phyloP scores from a whole-genome alignment of 495 filamentous ascomycete genomes.

The Thozetella sp. region DNA sequence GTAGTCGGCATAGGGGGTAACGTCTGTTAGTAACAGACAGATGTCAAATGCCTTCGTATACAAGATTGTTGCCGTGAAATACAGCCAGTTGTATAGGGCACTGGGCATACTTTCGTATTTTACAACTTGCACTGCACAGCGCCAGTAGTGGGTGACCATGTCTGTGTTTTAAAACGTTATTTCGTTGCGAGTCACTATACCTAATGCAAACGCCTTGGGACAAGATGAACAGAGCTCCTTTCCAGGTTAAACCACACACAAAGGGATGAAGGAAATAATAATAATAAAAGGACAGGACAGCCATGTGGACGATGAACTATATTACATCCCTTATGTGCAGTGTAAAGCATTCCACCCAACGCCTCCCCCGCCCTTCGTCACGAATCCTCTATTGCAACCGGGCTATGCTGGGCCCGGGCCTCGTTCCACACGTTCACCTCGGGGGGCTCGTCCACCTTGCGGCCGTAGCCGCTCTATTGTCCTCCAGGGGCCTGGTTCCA shows the following conservation, averaged over 20 bases:
- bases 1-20: too few species aligned
- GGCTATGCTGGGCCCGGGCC: not conserved
- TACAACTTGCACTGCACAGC: too few species aligned
- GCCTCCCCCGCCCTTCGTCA: not conserved
- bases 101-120: too few species aligned
- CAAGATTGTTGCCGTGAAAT: too few species aligned
- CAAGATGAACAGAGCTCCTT: not conserved
- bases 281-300: not conserved
- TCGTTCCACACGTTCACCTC: slow-evolving; percentile 20
- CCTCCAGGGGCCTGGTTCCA: slow-evolving; percentile 90
- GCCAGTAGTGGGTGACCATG: too few species aligned
- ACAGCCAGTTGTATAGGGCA: too few species aligned
- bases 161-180: too few species aligned
- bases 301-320: not conserved
- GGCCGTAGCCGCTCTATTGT: slow-evolving; percentile 49
- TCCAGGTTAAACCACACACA: not conserved
- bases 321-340: not conserved
- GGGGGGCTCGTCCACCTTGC: slow-evolving; percentile 30
- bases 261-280: not conserved
- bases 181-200: too few species aligned
- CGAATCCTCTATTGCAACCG: not conserved
- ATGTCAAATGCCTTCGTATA: too few species aligned
- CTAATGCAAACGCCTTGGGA: not conserved
- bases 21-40: too few species aligned
- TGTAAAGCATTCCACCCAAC: slow-evolving; percentile 1